Percentiles rank a stretch among this genome's conserved stretches.
phyloP scores from a whole-genome alignment of 176 grass and related monocot species.

The Carex cristatella region DNA sequence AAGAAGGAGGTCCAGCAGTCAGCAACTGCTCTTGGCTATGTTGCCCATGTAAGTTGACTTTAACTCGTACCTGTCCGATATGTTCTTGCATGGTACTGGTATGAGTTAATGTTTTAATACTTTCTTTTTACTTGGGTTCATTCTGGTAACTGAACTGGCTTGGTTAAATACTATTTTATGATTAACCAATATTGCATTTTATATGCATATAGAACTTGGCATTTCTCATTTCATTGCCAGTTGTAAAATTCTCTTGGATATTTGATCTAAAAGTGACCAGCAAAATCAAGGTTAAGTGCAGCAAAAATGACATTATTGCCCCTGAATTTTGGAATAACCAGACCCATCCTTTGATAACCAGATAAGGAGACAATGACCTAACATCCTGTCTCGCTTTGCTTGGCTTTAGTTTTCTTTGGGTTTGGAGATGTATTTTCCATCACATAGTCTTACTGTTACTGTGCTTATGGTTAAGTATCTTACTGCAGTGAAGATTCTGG shows the following conservation, averaged over 20 bases:
- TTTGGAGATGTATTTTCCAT: not conserved
- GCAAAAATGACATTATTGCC: not conserved
- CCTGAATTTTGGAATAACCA: not conserved
- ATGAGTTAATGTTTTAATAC: not conserved
- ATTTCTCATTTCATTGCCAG: not conserved
- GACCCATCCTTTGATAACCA: not conserved
- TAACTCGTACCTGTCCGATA: not conserved
- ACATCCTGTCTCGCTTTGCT: not conserved
- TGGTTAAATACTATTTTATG: conserved; percentile 4
- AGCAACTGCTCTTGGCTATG: conserved; percentile 70
- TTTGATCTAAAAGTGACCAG: not conserved
- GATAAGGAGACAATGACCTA: not conserved
- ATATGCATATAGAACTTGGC: not conserved
- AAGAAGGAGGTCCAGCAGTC: conserved; percentile 66
- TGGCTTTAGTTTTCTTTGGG: not conserved
- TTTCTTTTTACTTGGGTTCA: not conserved
- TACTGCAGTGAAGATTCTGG: no score
- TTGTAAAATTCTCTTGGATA: not conserved
- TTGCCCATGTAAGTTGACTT: conserved; percentile 65
- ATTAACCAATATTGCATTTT: not conserved
- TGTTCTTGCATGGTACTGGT: not conserved
- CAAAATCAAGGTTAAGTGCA: not conserved
- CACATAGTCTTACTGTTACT: not conserved
- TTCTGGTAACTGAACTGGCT: not conserved
- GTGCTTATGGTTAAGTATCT: not conserved